Evolutionary conservation across 2,329 filamentous ascomycete species (phyloP).

Genomic region (Claviceps quebecensis): DNA sequence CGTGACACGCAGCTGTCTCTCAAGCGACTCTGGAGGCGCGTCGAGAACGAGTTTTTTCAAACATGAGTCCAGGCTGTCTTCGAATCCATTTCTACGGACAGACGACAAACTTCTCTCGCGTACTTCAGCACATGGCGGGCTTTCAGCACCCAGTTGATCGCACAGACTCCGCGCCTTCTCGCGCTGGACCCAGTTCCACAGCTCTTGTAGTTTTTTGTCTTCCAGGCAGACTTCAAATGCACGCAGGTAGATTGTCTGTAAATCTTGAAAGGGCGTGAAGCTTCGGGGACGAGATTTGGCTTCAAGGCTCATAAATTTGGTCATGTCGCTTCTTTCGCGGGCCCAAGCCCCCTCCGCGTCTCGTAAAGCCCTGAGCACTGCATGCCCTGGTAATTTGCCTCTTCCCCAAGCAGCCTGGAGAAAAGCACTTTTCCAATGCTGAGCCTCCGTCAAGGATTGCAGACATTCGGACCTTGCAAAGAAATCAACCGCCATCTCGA

Average conservation of each 20-base stretch:
- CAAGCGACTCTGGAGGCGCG: no score
- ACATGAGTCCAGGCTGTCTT: neutral
- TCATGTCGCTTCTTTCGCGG: slow-evolving; percentile 1
- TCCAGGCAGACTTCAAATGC: neutral
- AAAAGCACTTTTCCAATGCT: neutral
- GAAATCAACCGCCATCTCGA: neutral
- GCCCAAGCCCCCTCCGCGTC: slow-evolving; percentile 2
- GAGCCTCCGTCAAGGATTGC: no score
- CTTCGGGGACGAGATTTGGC: neutral
- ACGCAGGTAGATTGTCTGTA: neutral
- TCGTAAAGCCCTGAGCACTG: neutral
- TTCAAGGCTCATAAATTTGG: neutral
- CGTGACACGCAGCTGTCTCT: no score
- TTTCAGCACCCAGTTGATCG: neutral
- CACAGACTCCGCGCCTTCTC: neutral
- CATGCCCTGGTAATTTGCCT: neutral
- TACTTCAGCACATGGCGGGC: neutral
- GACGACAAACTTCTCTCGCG: neutral
- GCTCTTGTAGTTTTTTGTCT: neutral
- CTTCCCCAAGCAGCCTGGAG: neutral
- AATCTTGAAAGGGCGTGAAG: neutral
- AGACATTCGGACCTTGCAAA: no score
- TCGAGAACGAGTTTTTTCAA: no score
- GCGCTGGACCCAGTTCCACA: neutral
- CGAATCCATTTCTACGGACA: neutral